These are phyloP conservation scores for Nannizziopsis arthrosporioides DNA, from an alignment of 2,329 filamentous ascomycete genomes.

Conservation along the genomic window DNA sequence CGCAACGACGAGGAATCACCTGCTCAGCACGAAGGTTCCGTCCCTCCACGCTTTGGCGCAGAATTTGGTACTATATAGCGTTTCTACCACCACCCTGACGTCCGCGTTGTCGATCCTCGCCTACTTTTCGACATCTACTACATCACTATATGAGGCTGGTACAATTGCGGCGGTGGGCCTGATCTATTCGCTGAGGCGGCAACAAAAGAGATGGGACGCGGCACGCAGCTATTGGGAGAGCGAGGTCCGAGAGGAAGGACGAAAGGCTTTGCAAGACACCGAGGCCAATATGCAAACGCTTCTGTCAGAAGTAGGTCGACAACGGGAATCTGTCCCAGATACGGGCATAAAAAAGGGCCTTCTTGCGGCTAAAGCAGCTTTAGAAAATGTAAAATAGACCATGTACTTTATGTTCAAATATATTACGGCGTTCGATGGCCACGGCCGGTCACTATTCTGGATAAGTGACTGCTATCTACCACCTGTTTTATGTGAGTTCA, in stretches of 20 bases:
- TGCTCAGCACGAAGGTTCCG: constrained; percentile 56
- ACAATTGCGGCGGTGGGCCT: constrained; percentile 49
- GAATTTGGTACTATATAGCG: constrained; percentile 60
- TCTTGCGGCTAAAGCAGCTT: constrained; percentile 35
- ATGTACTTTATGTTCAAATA: constrained; percentile 6
- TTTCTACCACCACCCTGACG: constrained; percentile 58
- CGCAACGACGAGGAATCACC: constrained; percentile 53
- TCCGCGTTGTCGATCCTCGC: constrained; percentile 45
- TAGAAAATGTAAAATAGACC: constrained; percentile 28
- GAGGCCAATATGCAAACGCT: constrained; percentile 40
- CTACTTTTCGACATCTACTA: constrained; percentile 42
- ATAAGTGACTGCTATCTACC: too few relatives aligned
- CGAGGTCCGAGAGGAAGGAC: constrained; percentile 46
- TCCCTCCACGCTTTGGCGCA: constrained; percentile 62
- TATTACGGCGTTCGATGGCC: not conserved
- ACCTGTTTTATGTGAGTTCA: constrained; percentile 26
- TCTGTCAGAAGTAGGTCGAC: constrained; percentile 36
- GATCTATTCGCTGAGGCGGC: constrained; percentile 44
- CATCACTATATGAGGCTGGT: constrained; percentile 46
- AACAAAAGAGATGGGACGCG: constrained; percentile 49
- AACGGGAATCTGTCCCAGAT: constrained; percentile 29
- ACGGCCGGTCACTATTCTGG: not conserved
- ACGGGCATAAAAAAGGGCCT: constrained; percentile 36
- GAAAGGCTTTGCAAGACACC: constrained; percentile 43
- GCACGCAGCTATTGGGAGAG: constrained; percentile 43